Conservation (phyloP, 768 basidiomycete genomes). For the Phlebiopsis gigantea region DNA sequence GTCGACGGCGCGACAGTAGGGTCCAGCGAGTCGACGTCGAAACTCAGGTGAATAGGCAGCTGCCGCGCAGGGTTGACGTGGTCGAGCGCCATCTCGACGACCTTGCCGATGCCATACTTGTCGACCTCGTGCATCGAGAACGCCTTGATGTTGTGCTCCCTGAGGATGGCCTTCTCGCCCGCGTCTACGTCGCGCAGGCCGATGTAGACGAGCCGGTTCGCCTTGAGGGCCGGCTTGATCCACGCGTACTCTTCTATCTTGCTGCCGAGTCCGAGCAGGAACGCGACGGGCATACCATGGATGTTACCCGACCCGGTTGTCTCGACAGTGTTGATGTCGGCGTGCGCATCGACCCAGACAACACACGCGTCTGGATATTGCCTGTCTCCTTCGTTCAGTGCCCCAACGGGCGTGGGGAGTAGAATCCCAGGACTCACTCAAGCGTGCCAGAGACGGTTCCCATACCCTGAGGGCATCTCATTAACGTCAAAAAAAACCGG, state of each 20-base stretch:
- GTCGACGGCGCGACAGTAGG: conserved; percentile 95
- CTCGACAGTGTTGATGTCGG: conserved; percentile 90
- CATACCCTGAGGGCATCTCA: conserved; percentile 52
- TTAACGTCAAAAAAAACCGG: neutral
- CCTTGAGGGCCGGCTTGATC: conserved; percentile 60
- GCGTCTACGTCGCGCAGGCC: conserved; percentile 91
- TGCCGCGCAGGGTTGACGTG: conserved; percentile 84
- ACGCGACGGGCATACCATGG: conserved; percentile 97
- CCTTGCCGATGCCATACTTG: conserved; percentile 85
- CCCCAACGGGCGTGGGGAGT: neutral
- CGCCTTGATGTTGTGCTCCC: conserved; percentile 73
- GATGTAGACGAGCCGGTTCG: conserved; percentile 88
- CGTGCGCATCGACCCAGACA: conserved; percentile 96
- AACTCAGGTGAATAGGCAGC: conserved; percentile 89
- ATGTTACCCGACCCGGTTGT: conserved; percentile 88
- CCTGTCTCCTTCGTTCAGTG: conserved; percentile 30
- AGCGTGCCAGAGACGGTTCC: conserved; percentile 92
- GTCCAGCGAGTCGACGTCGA: conserved; percentile 94
- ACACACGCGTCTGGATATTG: conserved; percentile 78
- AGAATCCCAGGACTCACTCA: conserved; percentile 41
- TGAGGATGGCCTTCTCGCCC: conserved; percentile 84
- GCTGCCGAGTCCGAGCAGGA: conserved; percentile 58
- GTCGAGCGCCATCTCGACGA: conserved; percentile 95
- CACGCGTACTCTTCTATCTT: conserved; percentile 44
- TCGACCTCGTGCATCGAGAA: conserved; percentile 64